A percentile compares a stretch with the other conserved stretches of the same genome.
phyloP scores from a whole-genome alignment of 768 basidiomycete species.

The Candolleomyces aberdarensis region DNA sequence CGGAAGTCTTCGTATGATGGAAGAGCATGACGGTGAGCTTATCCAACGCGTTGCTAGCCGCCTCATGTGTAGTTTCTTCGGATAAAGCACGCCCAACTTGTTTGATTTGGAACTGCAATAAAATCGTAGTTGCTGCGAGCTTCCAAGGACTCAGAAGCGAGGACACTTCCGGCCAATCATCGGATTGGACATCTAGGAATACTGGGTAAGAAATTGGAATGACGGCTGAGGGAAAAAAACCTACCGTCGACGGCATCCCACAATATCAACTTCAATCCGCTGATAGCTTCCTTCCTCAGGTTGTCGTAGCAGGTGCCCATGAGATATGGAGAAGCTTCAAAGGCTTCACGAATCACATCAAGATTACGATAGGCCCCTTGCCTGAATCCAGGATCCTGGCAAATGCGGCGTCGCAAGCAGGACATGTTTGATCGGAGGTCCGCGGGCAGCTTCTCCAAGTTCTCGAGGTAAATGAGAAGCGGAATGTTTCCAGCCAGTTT shows the following conservation, averaged over 20 bases:
- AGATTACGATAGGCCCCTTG: constrained; percentile 75
- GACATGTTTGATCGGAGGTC: constrained; percentile 46
- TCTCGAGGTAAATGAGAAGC: constrained; percentile 67
- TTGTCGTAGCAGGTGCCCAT: constrained; percentile 43
- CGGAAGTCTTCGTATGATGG: constrained; percentile 68
- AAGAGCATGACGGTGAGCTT: constrained; percentile 66
- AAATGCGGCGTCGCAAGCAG: constrained; percentile 55
- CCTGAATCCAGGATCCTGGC: constrained; percentile 64
- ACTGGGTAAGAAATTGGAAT: not conserved
- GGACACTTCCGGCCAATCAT: constrained; percentile 59
- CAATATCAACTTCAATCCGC: constrained; percentile 64
- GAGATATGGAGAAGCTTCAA: constrained; percentile 58
- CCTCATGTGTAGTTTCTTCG: constrained; percentile 50
- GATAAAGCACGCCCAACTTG: constrained; percentile 67
- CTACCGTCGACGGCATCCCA: constrained; percentile 61
- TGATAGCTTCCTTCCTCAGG: constrained; percentile 60
- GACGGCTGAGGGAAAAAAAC: constrained; percentile 13
- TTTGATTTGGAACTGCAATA: constrained; percentile 72
- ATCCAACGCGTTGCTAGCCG: constrained; percentile 62
- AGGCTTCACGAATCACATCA: constrained; percentile 64
- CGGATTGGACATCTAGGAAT: constrained; percentile 43
- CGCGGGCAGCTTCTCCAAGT: constrained; percentile 49
- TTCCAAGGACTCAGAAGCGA: constrained; percentile 81
- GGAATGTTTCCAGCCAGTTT: constrained; percentile 63
- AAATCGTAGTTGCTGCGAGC: constrained; percentile 75